Base-by-base conservation (phyloP, 2,329 filamentous ascomycete genomes). In the Colletotrichum sp. region DNA sequence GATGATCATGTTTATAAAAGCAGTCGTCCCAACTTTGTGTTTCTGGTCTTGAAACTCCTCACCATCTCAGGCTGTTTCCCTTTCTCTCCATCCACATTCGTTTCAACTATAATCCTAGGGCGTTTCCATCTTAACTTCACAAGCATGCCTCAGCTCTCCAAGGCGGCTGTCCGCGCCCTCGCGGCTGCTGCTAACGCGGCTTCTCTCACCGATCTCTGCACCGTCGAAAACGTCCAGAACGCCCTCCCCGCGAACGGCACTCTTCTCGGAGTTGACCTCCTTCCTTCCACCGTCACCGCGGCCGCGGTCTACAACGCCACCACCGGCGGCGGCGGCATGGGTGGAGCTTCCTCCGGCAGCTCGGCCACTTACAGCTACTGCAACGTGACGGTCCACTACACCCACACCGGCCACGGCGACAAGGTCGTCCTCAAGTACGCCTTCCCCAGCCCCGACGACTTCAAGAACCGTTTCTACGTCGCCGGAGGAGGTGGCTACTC, bases 381-480 rank as follows among this genome's bases (percentile, higher is more conserved):
- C 80, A 88, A 88, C 71, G 83, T 88, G 34, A 87, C 85, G 6
- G 84, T 89, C 66, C 82, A 84, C 32, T 89, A 88, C 77, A 83
- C 84, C 4, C 87, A 89, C 68, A 80, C 83, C 30, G 87, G 86
- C 56, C 60, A 74, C 52, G 73, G 79, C 18, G 79, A 79, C 5
- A 83, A 85, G 66, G 71, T 76, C 5, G 84, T 87, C n/a, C 78
- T 87, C 16, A 80, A 81, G 48, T 86, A 85, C 79, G 87, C 84
- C 80, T 81, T 88, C 18, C 88, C 87, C 1, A 78, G 84, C 7
- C 87, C 87, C 0, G 78, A 79, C 3, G 81, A 83, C 32, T 89
- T 87, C 78, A 78, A 87, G 77, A 87, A 87, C 61, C 84, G 88
- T 2, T 89, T 84, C 74, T 81, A 88, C 18, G 82, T 85, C 0